A percentile compares a stretch with the other conserved stretches of the same genome.
Evolutionary conservation across 2,329 filamentous ascomycete genomes (phyloP).

Genomic region (Scytalidium lignicola): DNA sequence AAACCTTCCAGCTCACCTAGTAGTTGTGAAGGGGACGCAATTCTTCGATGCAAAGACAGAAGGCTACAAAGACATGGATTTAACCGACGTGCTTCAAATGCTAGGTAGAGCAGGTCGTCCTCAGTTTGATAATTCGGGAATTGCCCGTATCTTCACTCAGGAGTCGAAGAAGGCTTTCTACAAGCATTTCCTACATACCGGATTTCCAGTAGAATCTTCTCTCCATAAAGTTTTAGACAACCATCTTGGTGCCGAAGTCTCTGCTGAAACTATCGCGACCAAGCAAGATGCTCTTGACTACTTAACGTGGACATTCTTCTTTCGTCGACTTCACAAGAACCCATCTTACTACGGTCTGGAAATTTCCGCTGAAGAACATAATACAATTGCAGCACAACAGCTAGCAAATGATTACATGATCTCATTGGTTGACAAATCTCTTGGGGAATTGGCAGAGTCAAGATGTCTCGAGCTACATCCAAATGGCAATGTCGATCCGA

Average conservation of each 20-base stretch:
- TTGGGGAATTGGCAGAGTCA: slow-evolving; percentile 76
- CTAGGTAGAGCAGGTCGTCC: slow-evolving; percentile 90
- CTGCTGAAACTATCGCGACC: slow-evolving; percentile 83
- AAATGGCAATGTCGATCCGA: slow-evolving; percentile 86
- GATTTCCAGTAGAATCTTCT: slow-evolving; percentile 94
- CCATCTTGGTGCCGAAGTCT: slow-evolving; percentile 91
- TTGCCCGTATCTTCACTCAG: slow-evolving; percentile 95
- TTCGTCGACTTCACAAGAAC: slow-evolving; percentile 94
- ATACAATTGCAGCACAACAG: slow-evolving; percentile 77
- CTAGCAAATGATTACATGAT: slow-evolving; percentile 94
- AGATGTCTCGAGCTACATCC: slow-evolving; percentile 77
- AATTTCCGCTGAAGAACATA: slow-evolving; percentile 88
- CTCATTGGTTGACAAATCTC: slow-evolving; percentile 80
- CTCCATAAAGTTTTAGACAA: slow-evolving; percentile 96
- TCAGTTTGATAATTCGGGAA: slow-evolving; percentile 93
- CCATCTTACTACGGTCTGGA: slow-evolving; percentile 96
- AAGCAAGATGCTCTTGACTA: slow-evolving; percentile 98
- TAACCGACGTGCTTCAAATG: slow-evolving; percentile 98
- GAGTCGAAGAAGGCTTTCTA: slow-evolving; percentile 98
- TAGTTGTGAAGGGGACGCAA: slow-evolving; percentile 96
- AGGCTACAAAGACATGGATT: slow-evolving; percentile 97
- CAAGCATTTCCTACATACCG: slow-evolving; percentile 97
- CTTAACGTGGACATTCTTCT: slow-evolving; percentile 99
- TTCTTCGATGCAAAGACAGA: slow-evolving; percentile 98
- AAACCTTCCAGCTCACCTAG: slow-evolving; percentile 91